Evolutionary conservation across 2,329 filamentous ascomycete genomes (phyloP).

Genomic region (Oidium heveae): DNA sequence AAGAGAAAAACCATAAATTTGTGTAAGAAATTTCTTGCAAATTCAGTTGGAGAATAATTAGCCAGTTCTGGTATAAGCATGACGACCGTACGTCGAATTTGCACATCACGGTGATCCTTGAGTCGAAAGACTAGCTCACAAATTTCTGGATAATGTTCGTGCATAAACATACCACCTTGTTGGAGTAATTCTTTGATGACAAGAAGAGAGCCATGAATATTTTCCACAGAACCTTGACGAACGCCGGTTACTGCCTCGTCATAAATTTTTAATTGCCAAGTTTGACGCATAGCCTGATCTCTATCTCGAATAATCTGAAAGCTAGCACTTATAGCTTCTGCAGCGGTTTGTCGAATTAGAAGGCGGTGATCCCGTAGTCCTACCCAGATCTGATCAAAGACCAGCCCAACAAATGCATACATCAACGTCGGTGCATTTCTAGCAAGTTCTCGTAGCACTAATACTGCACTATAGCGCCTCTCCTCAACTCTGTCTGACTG

Average conservation of each 20-base stretch:
- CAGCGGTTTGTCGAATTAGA: conserved; percentile 74
- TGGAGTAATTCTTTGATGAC: conserved; percentile 80
- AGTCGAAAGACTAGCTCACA: conserved; percentile 83
- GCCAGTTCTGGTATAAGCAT: conserved; percentile 79
- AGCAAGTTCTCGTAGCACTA: conserved; percentile 73
- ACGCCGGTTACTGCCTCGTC: conserved; percentile 62
- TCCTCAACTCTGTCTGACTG: conserved; percentile 89
- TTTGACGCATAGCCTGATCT: conserved; percentile 64
- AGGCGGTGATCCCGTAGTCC: conserved; percentile 74
- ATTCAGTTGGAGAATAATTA: conserved; percentile 75
- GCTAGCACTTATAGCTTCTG: conserved; percentile 79
- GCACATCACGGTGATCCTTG: conserved; percentile 73
- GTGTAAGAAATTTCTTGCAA: conserved; percentile 67
- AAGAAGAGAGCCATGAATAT: conserved; percentile 78
- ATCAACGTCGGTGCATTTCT: conserved; percentile 85
- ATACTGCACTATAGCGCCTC: conserved; percentile 72
- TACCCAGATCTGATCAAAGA: conserved; percentile 92
- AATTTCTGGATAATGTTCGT: conserved; percentile 71
- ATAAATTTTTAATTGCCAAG: conserved; percentile 81
- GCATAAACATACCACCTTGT: conserved; percentile 98
- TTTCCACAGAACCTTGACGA: conserved; percentile 57
- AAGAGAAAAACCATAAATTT: conserved; percentile 95
- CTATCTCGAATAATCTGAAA: conserved; percentile 89
- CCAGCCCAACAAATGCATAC: conserved; percentile 83
- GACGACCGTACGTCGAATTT: conserved; percentile 75